Evolutionary conservation across 1,284 basidiomycete genomes (phyloP), one percentile per base, ranked within the genome.

Genomic region (Polyporus tsugae): DNA sequence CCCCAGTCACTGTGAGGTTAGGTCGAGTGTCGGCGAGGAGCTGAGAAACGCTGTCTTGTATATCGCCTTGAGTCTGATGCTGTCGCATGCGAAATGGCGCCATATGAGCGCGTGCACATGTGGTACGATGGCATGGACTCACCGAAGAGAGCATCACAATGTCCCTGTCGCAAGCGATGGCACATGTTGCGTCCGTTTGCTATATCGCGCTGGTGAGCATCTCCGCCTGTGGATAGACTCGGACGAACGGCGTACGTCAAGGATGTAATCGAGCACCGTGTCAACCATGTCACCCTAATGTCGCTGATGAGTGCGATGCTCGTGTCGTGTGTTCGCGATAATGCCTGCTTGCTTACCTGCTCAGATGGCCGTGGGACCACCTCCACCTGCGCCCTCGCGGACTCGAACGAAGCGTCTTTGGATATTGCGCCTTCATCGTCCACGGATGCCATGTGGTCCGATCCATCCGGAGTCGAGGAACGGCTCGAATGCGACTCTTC

Each of bases 381-480:
- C 4, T 58, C 55, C 19, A 58, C 22, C 11, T 11, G 9, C 2
- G n/a, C 7, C 6, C 1, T 46, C n/a, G 22, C 44, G 19, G n/a
- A 22, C 44, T 46, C 44, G 4, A 46, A 22, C 6, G 44, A 46
- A 22, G n/a, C 44, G 17, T 36, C 17, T 33, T n/a, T 10, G 4
- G 55, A 36, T 11, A 33, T n/a, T 9, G 33, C 55, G 35, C 6
- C 35, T 13, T n/a, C 33, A 11, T 38, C 55, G 2, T n/a, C 19
- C 17, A 6, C 10, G 1, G 3, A 13, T 9, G 2, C 19, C 55
- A 58, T 58, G 6, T 22, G 17, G 35, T 38, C 55, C 35, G 55
- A 33, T 19, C 55, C 62, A 15, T 44, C 22, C 38, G 63, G 63
- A 22, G 53, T 57, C 9, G 63, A 39, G 7, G 63, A 58, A 15